Evolutionary conservation across 768 basidiomycete genomes (phyloP), one percentile per base, ranked within the genome.

Genomic region (Naganishia antarctica): DNA sequence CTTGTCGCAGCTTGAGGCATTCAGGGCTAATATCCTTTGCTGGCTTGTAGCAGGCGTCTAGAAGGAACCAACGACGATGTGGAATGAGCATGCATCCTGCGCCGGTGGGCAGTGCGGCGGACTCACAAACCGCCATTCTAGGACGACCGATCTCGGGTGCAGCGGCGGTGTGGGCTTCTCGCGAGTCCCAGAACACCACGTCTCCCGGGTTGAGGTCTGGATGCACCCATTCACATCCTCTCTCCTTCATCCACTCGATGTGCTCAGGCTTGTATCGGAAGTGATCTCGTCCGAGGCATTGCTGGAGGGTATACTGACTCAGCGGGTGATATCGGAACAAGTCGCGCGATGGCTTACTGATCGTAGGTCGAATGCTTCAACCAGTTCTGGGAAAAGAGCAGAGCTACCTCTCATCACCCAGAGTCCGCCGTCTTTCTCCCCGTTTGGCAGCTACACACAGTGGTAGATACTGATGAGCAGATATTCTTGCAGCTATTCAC

Each of bases 361-460:
- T 11, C 65, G 64, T n/a, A 70, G 53, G 13, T 68, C 67, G 37
- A 70, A 69, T 40, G 65, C 64, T 46, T 69, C 67, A 40, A 74
- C 69, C 59, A 69, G 63, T 51, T 72, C 65, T 50, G 69, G 64
- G 48, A 70, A 70, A 26, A 73, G 59, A 28, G 51, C 46, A 13
- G 68, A 63, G 29, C 65, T 66, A 18, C 74, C 73, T 43, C 67
- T 68, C 53, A 76, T 69, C 9, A 76, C 75, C 59, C 70, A 63
- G 1, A 76, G 61, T 0, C 75, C 75, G 23, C 75, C 75, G 45
- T 76, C 75, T 16, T 70, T 60, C 11, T 70, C 69, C 1, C 69
- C 69, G 60, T 73, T 73, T 6, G 64, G 59, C 4, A 65, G 37
- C 51, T 53, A 26, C 2, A 21, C 9, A 31, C n/a, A 9, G 3